Percentiles rank a stretch among this genome's conserved stretches.
Conservation (phyloP, 2,329 filamentous ascomycete genomes). For the Colletotrichum cereale region DNA sequence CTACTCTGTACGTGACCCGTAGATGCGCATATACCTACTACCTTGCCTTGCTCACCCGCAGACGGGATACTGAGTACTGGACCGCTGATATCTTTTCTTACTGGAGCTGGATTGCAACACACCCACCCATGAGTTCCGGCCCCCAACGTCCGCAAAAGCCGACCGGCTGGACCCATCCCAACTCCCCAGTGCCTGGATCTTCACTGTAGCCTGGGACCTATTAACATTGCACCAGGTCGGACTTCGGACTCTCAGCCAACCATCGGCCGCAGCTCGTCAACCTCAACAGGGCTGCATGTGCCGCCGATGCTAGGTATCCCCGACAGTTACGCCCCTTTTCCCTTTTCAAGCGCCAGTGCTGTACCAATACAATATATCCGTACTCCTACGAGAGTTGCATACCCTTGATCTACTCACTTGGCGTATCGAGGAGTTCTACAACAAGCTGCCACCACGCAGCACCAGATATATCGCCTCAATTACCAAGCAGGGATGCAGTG, state of each 20-base stretch:
- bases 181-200: not conserved
- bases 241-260: conserved; percentile 18
- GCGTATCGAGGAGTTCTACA: not conserved
- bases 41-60: not conserved
- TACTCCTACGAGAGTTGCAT: not conserved
- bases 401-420: not conserved
- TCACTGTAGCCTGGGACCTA: not conserved
- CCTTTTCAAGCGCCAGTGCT: conserved; percentile 4
- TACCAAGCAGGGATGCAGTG: not conserved
- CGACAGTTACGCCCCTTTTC: not conserved
- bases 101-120: not conserved
- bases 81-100: not conserved
- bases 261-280: not conserved
- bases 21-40: not conserved
- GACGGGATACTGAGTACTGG: not conserved
- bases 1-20: not conserved
- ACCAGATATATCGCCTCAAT: not conserved
- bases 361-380: not conserved
- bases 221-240: conserved; percentile 1
- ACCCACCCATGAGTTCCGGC: not conserved
- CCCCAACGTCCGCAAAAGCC: conserved; percentile 7
- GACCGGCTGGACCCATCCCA: not conserved
- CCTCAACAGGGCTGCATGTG: conserved; percentile 32
- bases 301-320: conserved; percentile 6
- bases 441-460: not conserved